These are phyloP conservation scores for Phytopythium mirpurense DNA, from an alignment of 352 stramenopile genomes.

Conservation along the genomic window DNA sequence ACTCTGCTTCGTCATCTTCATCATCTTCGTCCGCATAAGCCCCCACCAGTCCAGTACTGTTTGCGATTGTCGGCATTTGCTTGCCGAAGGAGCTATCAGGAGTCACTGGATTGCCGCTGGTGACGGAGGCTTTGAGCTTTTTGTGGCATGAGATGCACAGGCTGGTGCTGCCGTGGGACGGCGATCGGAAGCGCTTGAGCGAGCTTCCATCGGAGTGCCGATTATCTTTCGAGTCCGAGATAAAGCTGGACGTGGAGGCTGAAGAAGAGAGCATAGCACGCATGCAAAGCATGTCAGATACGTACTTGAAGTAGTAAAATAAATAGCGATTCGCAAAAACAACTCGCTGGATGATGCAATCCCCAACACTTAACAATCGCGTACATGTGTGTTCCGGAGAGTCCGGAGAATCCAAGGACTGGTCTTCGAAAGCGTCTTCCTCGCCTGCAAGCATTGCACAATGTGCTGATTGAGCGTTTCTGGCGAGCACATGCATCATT, in stretches of 20 bases:
- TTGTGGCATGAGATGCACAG: conserved; percentile 5
- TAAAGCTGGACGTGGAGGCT: conserved; percentile 25
- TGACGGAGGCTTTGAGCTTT: neutral
- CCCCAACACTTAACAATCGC: too few relatives aligned
- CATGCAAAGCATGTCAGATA: neutral
- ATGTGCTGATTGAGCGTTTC: too few relatives aligned
- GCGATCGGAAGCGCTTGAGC: neutral
- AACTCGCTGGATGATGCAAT: too few relatives aligned
- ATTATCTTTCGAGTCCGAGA: conserved; percentile 13
- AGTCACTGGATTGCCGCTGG: neutral
- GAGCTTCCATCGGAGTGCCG: neutral
- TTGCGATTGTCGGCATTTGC: neutral
- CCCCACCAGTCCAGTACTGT: neutral
- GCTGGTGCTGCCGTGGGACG: neutral
- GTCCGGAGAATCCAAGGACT: conserved; percentile 16
- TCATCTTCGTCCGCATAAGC: conserved; percentile 9
- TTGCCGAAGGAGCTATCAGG: neutral
- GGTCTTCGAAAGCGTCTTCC: conserved; percentile 18
- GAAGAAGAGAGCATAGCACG: conserved; percentile 2
- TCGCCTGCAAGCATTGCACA: neutral
- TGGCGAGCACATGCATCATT: neutral
- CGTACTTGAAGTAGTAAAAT: too few relatives aligned
- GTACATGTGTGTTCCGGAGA: conserved; percentile 6
- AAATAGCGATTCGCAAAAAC: too few relatives aligned
- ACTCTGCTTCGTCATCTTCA: conserved; percentile 14